Conservation (phyloP, 148 eudicot genomes). For the Persicaria maculosa region DNA sequence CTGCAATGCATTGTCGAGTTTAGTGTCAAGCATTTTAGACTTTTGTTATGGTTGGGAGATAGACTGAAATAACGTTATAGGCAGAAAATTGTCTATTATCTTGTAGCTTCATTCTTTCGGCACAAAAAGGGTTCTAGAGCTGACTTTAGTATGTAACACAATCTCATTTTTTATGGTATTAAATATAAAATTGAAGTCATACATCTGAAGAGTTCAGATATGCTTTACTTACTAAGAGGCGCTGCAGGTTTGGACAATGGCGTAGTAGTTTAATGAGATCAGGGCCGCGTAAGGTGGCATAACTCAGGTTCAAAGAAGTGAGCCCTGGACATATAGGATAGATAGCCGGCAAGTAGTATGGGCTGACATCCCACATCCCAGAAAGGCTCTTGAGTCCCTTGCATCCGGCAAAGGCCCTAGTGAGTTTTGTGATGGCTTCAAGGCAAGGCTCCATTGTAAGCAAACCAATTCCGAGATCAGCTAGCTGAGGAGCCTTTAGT, state of each 20-base stretch:
- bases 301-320: constrained; percentile 67
- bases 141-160: too few relatives aligned
- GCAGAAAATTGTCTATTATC: too few relatives aligned
- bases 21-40: not conserved
- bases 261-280: constrained; percentile 61
- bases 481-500: constrained; percentile 51
- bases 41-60: too few relatives aligned
- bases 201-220: too few relatives aligned
- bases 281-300: constrained; percentile 47
- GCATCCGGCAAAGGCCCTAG: constrained; percentile 35
- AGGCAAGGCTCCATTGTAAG: constrained; percentile 53
- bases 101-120: too few relatives aligned
- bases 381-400: constrained; percentile 61
- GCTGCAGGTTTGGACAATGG: constrained; percentile 60
- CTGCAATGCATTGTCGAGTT: constrained; percentile 16
- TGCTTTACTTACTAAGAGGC: constrained; percentile 45
- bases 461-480: constrained; percentile 67
- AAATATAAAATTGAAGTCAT: too few relatives aligned
- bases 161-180: too few relatives aligned
- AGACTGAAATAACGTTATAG: too few relatives aligned
- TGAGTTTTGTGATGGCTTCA: constrained; percentile 38
- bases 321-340: constrained; percentile 59
- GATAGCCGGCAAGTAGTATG: constrained; percentile 45
- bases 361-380: constrained; percentile 49
- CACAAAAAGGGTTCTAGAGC: too few relatives aligned